Evolutionary conservation across 2,329 filamentous ascomycete species (phyloP).

Genomic region (Xylaria sp.): DNA sequence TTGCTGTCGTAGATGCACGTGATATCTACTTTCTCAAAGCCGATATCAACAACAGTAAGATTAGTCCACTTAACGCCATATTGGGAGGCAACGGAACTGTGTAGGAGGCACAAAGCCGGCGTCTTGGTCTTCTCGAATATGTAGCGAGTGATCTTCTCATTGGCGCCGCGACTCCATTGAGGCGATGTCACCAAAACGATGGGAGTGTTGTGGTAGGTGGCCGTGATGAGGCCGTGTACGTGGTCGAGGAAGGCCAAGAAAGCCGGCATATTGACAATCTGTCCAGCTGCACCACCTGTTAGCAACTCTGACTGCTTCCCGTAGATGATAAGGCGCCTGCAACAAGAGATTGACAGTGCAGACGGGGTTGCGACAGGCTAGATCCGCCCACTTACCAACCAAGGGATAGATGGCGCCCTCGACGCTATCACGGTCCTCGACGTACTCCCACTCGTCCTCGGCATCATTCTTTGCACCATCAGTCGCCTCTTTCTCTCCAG

Average conservation of each 20-base stretch:
- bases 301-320: slow-evolving; percentile 3
- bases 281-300: slow-evolving; percentile 49
- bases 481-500: slow-evolving; percentile 17
- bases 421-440: slow-evolving; percentile 82
- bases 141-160: slow-evolving; percentile 84
- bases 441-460: slow-evolving; percentile 63
- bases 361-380: background rate
- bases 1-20: slow-evolving; percentile 82
- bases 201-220: slow-evolving; percentile 92
- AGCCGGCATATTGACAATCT: slow-evolving; percentile 83
- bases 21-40: slow-evolving; percentile 86
- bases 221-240: slow-evolving; percentile 82
- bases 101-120: slow-evolving; percentile 83
- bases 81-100: slow-evolving; percentile 79
- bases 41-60: slow-evolving; percentile 85
- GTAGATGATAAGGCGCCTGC: background rate
- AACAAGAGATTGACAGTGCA: background rate
- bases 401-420: slow-evolving; percentile 91
- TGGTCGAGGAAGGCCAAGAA: slow-evolving; percentile 92
- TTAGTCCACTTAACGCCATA: slow-evolving; percentile 73
- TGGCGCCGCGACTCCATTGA: slow-evolving; percentile 82
- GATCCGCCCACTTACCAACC: slow-evolving; percentile 40
- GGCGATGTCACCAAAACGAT: slow-evolving; percentile 87
- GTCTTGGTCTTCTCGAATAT: slow-evolving; percentile 97
- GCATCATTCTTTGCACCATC: slow-evolving; percentile 38